A percentile compares a stretch with the other conserved stretches of the same genome.
Conservation (phyloP, 2,329 filamentous ascomycete genomes). For the Aspergillus glaucus region DNA sequence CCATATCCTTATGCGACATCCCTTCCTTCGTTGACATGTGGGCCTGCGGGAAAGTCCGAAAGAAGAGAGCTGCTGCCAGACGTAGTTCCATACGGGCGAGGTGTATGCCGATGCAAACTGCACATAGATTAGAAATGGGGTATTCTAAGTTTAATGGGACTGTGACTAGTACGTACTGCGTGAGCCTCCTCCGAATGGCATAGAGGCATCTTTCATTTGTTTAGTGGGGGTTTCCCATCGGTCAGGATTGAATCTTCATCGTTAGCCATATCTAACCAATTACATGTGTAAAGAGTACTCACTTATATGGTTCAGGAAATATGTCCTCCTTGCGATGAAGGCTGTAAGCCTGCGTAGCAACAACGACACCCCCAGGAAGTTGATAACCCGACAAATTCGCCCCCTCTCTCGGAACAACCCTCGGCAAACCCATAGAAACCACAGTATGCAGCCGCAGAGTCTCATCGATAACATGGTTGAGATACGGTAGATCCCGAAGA, state of each 20-base stretch:
- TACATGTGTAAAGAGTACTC: conserved; percentile 41
- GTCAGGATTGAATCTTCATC: conserved; percentile 16
- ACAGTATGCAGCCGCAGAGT: conserved; percentile 52
- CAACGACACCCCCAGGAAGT: conserved; percentile 48
- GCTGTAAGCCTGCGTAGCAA: conserved; percentile 50
- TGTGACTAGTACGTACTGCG: conserved; percentile 33
- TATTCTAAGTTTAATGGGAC: too few species aligned
- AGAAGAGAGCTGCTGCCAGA: conserved; percentile 48
- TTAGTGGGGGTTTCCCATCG: conserved; percentile 20
- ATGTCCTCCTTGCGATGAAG: conserved; percentile 49
- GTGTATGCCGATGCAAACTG: conserved; percentile 61
- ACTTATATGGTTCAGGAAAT: conserved; percentile 47
- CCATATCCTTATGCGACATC: conserved; percentile 36
- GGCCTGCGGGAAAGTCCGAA: conserved; percentile 30
- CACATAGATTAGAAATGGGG: too few species aligned
- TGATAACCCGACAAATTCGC: conserved; percentile 36
- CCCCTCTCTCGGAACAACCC: conserved; percentile 43
- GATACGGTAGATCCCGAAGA: conserved; percentile 47
- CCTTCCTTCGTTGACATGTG: conserved; percentile 14
- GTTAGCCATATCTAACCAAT: conserved; percentile 4
- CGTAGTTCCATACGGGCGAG: conserved; percentile 57
- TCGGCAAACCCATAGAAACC: conserved; percentile 51
- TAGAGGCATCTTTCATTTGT: conserved; percentile 52
- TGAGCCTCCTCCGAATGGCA: conserved; percentile 63
- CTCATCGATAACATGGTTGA: conserved; percentile 55